Conservation (phyloP, 176 grass and related monocot genomes). For the Pharus latifolius region DNA sequence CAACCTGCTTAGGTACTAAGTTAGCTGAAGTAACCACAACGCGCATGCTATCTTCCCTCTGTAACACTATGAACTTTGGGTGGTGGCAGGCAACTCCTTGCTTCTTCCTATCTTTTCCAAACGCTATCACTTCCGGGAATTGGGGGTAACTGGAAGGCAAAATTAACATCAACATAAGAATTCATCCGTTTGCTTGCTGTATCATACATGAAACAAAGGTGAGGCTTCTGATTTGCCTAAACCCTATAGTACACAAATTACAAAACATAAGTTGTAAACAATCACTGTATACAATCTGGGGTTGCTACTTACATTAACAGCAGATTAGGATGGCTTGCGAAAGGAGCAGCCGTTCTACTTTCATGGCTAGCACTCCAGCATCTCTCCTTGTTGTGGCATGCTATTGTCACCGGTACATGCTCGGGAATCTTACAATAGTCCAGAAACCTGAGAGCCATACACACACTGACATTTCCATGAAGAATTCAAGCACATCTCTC, state of each 20-base stretch:
- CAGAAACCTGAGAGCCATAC: constrained; percentile 50
- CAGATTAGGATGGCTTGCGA: constrained; percentile 52
- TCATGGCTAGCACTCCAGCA: constrained; percentile 64
- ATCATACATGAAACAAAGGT: background rate
- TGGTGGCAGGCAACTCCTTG: constrained; percentile 88
- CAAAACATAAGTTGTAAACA: background rate
- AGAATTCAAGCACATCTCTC: background rate
- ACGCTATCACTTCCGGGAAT: constrained; percentile 78
- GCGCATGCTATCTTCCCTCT: constrained; percentile 59
- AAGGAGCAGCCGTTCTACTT: constrained; percentile 49
- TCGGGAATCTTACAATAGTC: constrained; percentile 62
- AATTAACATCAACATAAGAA: constrained; percentile 3
- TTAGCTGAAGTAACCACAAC: constrained; percentile 82
- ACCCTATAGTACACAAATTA: background rate
- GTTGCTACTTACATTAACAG: constrained; percentile 57
- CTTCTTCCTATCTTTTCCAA: constrained; percentile 84
- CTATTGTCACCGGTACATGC: constrained; percentile 53
- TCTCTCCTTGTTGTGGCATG: constrained; percentile 54
- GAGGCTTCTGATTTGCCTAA: background rate
- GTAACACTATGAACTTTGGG: constrained; percentile 74
- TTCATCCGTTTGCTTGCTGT: background rate
- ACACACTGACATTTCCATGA: constrained; percentile 7
- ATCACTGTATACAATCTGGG: background rate
- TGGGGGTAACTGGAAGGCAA: constrained; percentile 45
- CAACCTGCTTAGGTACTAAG: constrained; percentile 73